Conservation (phyloP, 768 basidiomycete genomes). For the Lactarius indigo region DNA sequence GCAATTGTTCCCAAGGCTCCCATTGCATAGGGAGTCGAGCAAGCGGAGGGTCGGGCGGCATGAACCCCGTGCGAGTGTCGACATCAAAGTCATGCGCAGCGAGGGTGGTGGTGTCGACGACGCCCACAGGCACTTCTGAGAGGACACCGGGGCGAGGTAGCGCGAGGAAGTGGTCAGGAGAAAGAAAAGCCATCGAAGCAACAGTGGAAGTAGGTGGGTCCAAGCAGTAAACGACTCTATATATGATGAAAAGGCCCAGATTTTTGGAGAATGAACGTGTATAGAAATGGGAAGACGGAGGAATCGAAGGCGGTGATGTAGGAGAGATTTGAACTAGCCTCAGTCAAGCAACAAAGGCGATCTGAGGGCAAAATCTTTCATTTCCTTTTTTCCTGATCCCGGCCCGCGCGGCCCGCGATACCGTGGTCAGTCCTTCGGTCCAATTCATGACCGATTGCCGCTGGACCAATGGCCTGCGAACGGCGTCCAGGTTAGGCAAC, state of each 20-base stretch:
- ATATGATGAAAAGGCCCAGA: not conserved
- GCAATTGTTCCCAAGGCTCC: constrained; percentile 67
- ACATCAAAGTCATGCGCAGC: constrained; percentile 70
- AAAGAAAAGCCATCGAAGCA: constrained; percentile 15
- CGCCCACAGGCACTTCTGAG: constrained; percentile 11
- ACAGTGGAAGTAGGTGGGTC: not conserved
- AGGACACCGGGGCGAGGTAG: constrained; percentile 34
- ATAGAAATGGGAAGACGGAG: not conserved
- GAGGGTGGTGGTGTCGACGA: constrained; percentile 36
- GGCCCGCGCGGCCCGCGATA: not conserved
- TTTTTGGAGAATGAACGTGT: not conserved
- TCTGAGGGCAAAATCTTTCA: not conserved
- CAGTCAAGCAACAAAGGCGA: not conserved
- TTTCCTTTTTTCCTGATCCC: no score
- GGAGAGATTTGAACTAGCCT: not conserved
- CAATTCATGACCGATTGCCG: not conserved
- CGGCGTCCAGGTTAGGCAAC: not conserved
- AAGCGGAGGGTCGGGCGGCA: constrained; percentile 76
- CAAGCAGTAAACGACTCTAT: not conserved
- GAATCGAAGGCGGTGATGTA: not conserved
- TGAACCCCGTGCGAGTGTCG: constrained; percentile 86
- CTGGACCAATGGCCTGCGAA: not conserved
- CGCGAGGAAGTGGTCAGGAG: constrained; percentile 35
- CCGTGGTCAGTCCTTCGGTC: not conserved
- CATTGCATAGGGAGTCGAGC: constrained; percentile 56